Percentiles rank a stretch among this genome's conserved stretches.
phyloP scores from a whole-genome alignment of 2,329 filamentous ascomycete genomes.

The Stagonosporopsis chrysanthemi region DNA sequence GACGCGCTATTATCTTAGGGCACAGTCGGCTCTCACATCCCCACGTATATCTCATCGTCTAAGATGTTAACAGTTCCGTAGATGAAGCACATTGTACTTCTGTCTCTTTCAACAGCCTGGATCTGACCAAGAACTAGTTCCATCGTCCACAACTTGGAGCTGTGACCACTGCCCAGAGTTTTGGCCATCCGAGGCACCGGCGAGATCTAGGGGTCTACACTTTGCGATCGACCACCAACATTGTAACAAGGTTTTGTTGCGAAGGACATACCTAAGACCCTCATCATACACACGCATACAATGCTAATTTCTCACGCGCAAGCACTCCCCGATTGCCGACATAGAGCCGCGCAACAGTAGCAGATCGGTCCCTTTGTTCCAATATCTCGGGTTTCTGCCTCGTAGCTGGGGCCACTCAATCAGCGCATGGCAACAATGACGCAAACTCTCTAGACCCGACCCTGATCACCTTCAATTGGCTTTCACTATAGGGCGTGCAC shows the following conservation, averaged over 20 bases:
- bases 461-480: not conserved
- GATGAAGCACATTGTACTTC: not conserved
- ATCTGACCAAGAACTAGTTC: not conserved
- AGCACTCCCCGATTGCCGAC: not conserved
- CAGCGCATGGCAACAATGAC: not conserved
- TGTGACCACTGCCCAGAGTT: not conserved
- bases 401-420: not conserved
- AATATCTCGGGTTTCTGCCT: not conserved
- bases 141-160: not conserved
- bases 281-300: not conserved
- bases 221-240: not conserved
- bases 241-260: not conserved
- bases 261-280: not conserved
- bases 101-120: not conserved
- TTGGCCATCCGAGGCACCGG: not conserved
- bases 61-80: not conserved
- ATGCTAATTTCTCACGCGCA: not conserved
- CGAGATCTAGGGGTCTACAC: not conserved
- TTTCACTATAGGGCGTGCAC: not conserved
- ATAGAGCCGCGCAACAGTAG: not conserved
- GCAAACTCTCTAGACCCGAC: not conserved
- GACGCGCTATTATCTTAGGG: not conserved
- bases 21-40: too few species aligned
- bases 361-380: conserved; percentile 7
- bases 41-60: not conserved